A percentile compares a stretch with the other conserved stretches of the same genome.
These are phyloP conservation scores for Lipomyces japonicus DNA, from an alignment of 805 yeast species.

Conservation along the genomic window DNA sequence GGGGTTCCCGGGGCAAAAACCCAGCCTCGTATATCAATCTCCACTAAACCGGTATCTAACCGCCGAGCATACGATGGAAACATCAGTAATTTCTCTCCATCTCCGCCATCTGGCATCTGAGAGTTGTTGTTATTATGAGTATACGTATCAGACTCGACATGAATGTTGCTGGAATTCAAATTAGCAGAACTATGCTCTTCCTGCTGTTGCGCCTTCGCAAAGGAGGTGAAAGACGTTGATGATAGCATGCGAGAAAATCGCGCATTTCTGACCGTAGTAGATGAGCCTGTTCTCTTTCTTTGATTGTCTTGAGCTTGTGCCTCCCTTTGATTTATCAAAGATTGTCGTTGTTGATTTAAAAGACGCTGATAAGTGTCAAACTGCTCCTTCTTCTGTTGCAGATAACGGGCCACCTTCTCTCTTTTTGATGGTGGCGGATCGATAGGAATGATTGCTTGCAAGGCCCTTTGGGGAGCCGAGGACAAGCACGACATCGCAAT, in stretches of 20 bases:
- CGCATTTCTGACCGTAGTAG: not conserved
- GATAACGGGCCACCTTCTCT: constrained; percentile 23
- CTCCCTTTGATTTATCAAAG: constrained; percentile 16
- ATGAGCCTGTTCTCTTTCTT: not conserved
- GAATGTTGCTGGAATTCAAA: not conserved
- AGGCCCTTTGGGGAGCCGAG: constrained; percentile 26
- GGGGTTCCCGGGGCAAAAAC: constrained; percentile 63
- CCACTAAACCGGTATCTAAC: constrained; percentile 40
- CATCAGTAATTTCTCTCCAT: constrained; percentile 57
- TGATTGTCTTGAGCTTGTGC: not conserved
- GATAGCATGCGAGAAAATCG: constrained; percentile 20
- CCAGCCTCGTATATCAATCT: constrained; percentile 69
- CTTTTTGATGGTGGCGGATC: constrained; percentile 30
- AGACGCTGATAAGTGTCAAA: constrained; percentile 26
- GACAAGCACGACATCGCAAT: constrained; percentile 25
- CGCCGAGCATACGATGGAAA: constrained; percentile 55
- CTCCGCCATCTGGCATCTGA: constrained; percentile 21
- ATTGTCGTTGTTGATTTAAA: constrained; percentile 21
- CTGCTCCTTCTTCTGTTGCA: constrained; percentile 26
- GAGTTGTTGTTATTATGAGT: not conserved
- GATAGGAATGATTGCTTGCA: constrained; percentile 26
- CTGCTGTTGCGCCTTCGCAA: constrained; percentile 18
- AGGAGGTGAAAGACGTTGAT: constrained; percentile 27
- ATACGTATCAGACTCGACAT: not conserved
- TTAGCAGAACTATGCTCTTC: not conserved